phyloP scores from a whole-genome alignment of 495 filamentous ascomycete species.

The Glutinoglossum americanum region DNA sequence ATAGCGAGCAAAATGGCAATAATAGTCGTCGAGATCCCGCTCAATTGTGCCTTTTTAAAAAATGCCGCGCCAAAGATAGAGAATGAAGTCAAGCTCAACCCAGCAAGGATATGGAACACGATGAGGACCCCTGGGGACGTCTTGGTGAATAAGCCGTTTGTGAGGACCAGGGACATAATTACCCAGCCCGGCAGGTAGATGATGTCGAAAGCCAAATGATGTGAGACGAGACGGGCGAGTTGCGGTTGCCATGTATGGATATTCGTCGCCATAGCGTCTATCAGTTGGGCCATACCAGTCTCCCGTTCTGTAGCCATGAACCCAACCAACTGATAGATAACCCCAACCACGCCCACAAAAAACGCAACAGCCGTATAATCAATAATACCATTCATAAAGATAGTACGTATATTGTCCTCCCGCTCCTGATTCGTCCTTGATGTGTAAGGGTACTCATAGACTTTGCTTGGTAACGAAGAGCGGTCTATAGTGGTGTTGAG shows the following conservation, averaged over 20 bases:
- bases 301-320: conserved; percentile 60
- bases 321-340: conserved; percentile 57
- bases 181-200: conserved; percentile 55
- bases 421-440: conserved; percentile 40
- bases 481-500: conserved; percentile 22
- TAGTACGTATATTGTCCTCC: conserved; percentile 31
- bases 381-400: conserved; percentile 49
- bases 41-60: conserved; percentile 59
- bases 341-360: conserved; percentile 42
- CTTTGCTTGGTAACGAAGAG: conserved; percentile 14
- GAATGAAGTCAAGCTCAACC: conserved; percentile 42
- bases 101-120: conserved; percentile 38
- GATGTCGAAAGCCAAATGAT: conserved; percentile 44
- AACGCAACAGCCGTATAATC: conserved; percentile 46
- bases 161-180: conserved; percentile 37
- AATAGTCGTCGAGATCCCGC: conserved; percentile 45
- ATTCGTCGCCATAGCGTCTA: conserved; percentile 68
- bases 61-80: conserved; percentile 50
- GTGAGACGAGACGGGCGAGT: conserved; percentile 38
- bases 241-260: conserved; percentile 42
- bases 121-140: conserved; percentile 38
- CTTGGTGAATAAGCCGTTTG: conserved; percentile 35
- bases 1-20: conserved; percentile 44
- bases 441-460: conserved; percentile 52
- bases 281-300: conserved; percentile 52